Evolutionary conservation across 1,284 basidiomycete genomes (phyloP).

Genomic region (Phenoliferia sp.): DNA sequence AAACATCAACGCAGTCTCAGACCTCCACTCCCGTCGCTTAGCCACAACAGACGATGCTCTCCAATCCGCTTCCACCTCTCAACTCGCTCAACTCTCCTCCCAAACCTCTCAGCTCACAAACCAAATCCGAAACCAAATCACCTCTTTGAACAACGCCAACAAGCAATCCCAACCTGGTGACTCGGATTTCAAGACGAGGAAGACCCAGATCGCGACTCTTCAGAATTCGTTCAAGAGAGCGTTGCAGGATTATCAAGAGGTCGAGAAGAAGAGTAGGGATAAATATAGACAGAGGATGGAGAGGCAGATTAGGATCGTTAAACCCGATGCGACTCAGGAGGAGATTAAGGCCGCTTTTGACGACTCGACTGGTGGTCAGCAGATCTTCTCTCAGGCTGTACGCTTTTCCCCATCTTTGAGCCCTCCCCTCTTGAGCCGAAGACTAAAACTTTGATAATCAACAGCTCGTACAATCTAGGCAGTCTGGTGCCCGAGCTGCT

Average conservation of each 20-base stretch:
- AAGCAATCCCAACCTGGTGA: slow-evolving; percentile 28
- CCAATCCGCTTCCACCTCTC: slow-evolving; percentile 26
- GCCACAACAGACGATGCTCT: slow-evolving; percentile 35
- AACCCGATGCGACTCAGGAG: slow-evolving; percentile 66
- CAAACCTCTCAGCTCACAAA: slow-evolving; percentile 35
- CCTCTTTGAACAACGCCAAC: slow-evolving; percentile 33
- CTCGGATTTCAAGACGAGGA: slow-evolving; percentile 33
- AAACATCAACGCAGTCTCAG: slow-evolving; percentile 32
- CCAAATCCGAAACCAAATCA: slow-evolving; percentile 35
- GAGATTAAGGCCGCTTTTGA: slow-evolving; percentile 69
- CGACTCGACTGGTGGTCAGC: slow-evolving; percentile 62
- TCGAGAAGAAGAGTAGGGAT: slow-evolving; percentile 86
- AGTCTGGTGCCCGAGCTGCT: slow-evolving; percentile 75
- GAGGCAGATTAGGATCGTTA: slow-evolving; percentile 84
- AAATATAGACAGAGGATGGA: slow-evolving; percentile 94
- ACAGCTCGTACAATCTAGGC: slow-evolving; percentile 73
- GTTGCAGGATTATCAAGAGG: slow-evolving; percentile 63
- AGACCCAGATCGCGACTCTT: slow-evolving; percentile 35
- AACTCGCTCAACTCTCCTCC: slow-evolving; percentile 31
- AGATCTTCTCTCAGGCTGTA: slow-evolving; percentile 84
- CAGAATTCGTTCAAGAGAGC: slow-evolving; percentile 45
- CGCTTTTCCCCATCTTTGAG: slow-evolving; percentile 31
- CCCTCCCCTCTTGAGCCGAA: not conserved
- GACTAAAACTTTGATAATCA: not conserved
- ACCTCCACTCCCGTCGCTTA: slow-evolving; percentile 34